Evolutionary conservation across 441 rosid genomes (phyloP), one percentile per base, ranked within the genome.

Genomic region (Populus hybrid): DNA sequence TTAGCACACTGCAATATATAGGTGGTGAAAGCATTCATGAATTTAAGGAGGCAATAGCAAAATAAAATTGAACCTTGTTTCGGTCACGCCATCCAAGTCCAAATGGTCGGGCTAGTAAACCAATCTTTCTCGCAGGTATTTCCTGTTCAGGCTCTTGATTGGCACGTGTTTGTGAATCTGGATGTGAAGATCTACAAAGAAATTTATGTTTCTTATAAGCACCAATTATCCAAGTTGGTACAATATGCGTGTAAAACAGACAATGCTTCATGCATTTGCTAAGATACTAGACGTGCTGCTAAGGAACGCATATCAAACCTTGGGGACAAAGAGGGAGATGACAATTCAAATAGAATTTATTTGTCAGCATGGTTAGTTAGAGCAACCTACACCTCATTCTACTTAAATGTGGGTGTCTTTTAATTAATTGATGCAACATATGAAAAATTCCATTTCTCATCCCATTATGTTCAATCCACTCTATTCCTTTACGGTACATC

Each of bases 11-110:
- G 30, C 67, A 18, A 68, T 19, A 6, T n/a, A 8, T 8, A 30
- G 71, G 24, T 4, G n/a, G 36, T n/a, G 11, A 16, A 69, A 69
- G 70, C 38, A 30, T 67, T n/a, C 24, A 34, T 1, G 26, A 35
- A 77, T 24, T 78, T 69, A 38, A 35, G 9, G 8, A 32, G 7
- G n/a, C 5, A 12, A 3, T 19, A 59, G 19, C 5, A 11, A 7
- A 26, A 2, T 65, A 34, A 69, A 78, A 74, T 79, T 85, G 70
- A 79, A 94, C 99, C 95, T 94, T 94, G 88, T 89, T 92, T 79
- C 89, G 82, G 83, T 94, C 98, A 76, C 97, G 94, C 98, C 99
- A 96, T 73, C 96, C 95, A 77, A 96, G 94, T 76, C 93, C 99
- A 86, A 96, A 96, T 81, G 98, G 97, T 40, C 99, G 85, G 70